Evolutionary conservation across 129 eudicot species (phyloP).

Genomic region (Centrapalus pauciflorus): DNA sequence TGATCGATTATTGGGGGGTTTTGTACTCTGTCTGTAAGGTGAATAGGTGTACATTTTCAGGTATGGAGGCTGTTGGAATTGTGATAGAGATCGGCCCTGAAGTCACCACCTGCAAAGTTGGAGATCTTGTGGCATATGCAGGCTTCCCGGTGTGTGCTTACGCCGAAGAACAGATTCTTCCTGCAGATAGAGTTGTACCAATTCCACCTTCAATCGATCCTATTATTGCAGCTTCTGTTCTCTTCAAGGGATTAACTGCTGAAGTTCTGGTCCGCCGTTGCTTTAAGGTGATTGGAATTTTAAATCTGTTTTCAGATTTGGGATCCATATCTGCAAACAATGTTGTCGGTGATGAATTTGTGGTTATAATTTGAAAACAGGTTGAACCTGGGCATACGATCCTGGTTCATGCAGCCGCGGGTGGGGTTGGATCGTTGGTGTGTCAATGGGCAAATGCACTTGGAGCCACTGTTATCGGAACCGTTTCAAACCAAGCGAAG

Average conservation of each 20-base stretch:
- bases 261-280: conserved; percentile 37
- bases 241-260: conserved; percentile 64
- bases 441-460: conserved; percentile 65
- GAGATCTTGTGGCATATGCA: conserved; percentile 31
- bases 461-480: conserved; percentile 65
- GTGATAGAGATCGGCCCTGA: conserved; percentile 60
- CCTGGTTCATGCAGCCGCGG: conserved; percentile 65
- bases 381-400: conserved; percentile 55
- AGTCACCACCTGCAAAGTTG: conserved; percentile 37
- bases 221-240: conserved; percentile 40
- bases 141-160: conserved; percentile 15
- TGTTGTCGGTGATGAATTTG: neutral
- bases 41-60: too few species aligned
- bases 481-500: conserved; percentile 53
- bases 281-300: conserved; percentile 30
- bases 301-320: too few species aligned
- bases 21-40: too few species aligned
- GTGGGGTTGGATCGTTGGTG: conserved; percentile 52
- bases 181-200: conserved; percentile 48
- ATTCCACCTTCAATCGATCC: conserved; percentile 57
- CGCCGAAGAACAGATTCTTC: conserved; percentile 56
- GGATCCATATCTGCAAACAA: neutral
- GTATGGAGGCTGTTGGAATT: conserved; percentile 57
- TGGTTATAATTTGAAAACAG: conserved; percentile 13
- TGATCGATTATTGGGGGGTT: too few species aligned